Evolutionary conservation across 2,329 filamentous ascomycete genomes (phyloP).

Genomic region (Monilinia polystroma): DNA sequence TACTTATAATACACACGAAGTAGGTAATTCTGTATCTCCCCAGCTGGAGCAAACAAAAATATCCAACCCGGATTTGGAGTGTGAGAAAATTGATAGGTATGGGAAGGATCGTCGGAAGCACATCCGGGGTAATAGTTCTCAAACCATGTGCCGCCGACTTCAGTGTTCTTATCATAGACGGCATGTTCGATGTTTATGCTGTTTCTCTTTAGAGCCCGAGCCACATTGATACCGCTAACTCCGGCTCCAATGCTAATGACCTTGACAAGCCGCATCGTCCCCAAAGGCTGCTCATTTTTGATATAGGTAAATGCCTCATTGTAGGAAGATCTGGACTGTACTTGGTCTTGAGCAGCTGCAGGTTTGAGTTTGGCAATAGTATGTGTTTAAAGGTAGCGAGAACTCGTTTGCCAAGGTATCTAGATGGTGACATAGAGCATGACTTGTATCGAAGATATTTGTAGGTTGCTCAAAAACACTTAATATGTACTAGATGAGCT

Average conservation of each 20-base stretch:
- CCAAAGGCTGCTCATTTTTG: conserved; percentile 26
- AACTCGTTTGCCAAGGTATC: not conserved
- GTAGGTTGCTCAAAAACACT: not conserved
- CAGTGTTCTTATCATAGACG: conserved; percentile 56
- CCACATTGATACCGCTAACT: conserved; percentile 48
- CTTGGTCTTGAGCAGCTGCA: not conserved
- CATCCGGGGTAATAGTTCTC: conserved; percentile 60
- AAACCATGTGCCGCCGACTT: conserved; percentile 58
- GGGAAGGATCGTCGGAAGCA: conserved; percentile 53
- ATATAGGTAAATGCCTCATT: not conserved
- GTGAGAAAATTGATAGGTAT: conserved; percentile 63
- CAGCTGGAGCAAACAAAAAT: conserved; percentile 56
- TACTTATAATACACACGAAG: conserved; percentile 50
- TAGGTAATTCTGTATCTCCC: conserved; percentile 48
- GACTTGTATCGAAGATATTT: not conserved
- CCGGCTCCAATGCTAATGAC: conserved; percentile 49
- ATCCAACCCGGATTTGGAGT: conserved; percentile 25
- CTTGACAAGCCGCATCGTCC: conserved; percentile 23
- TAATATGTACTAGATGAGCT: too few relatives aligned
- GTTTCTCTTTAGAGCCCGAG: conserved; percentile 48
- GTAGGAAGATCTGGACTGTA: not conserved
- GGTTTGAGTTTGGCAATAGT: not conserved
- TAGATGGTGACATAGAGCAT: conserved; percentile 1
- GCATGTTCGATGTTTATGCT: conserved; percentile 45
- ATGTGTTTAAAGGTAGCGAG: not conserved